Base-by-base conservation (phyloP, 495 filamentous ascomycete species). In the Lasiosphaeria miniovina region DNA sequence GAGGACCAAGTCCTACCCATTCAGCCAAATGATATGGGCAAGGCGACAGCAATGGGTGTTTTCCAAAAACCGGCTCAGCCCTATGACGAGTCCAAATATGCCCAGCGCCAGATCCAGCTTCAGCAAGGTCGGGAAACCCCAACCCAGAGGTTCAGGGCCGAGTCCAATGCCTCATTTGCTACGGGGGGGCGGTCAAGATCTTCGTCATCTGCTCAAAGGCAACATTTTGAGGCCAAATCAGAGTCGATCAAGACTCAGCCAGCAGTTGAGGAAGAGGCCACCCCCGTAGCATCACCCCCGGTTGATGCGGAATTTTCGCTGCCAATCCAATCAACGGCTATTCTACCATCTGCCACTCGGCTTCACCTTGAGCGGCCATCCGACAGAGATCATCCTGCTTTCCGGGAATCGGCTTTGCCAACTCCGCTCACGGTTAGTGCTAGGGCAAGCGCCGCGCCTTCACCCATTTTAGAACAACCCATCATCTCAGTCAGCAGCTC, bases 51-150 rank as follows among this genome's bases (percentile, higher is more conserved):
- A 4, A 80, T 91, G 72, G 90, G 90, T 14, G 80, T 90, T 1
- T 96, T 96, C 75, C 87, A 92, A 56, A 91, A 91, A 62, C 90
- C 92, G 3, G 75, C 71, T 24, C 82, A 87, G 45, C 78, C 82
- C 8, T 96, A 92, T 55, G 89, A 94, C 64, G 92, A 96, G 65
- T 84, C 88, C 41, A 89, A 90, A 64, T 96, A 93, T 59, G 83
- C 88, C 8, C 87, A 92, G 64, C 86, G 92, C 36, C 90, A 95
- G 63, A 70, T 89, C 36, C 86, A 88, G 66, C 81, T 94, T 74
- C 89, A 90, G 55, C 83, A 89, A 68, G 88, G 86, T 31, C 80
- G 81, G 32, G 79, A 83, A 46, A 79, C 77, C 8, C 78, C 80
- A 4, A 77, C 71, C 0, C 68, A 65, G 35, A 63, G 64, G 31